phyloP scores from a whole-genome alignment of 331 rosid species.

The Pyrus hybrid region DNA sequence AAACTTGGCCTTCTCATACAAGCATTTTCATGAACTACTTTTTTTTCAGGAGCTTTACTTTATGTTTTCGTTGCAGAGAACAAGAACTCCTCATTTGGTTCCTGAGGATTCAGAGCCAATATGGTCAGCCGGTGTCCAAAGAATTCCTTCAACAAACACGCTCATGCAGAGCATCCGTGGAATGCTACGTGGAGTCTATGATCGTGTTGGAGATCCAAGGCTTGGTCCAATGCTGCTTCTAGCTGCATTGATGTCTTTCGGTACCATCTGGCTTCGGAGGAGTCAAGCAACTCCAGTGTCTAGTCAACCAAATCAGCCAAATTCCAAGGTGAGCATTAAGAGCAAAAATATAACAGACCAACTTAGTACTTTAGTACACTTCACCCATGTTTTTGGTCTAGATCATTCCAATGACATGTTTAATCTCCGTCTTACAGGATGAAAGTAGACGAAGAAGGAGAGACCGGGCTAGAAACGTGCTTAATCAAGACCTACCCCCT shows the following conservation, averaged over 20 bases:
- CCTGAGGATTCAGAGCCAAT: conserved; percentile 61
- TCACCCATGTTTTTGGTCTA: not conserved
- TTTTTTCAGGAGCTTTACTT: not conserved
- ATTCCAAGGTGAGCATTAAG: conserved; percentile 30
- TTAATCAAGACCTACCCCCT: conserved; percentile 25
- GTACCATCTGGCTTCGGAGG: conserved; percentile 63
- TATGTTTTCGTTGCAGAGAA: conserved; percentile 41
- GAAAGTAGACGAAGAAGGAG: conserved; percentile 29
- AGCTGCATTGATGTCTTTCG: conserved; percentile 66
- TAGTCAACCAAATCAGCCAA: conserved; percentile 31
- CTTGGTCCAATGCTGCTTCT: conserved; percentile 77
- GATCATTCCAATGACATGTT: not conserved
- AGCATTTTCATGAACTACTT: not conserved
- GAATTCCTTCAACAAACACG: conserved; percentile 27
- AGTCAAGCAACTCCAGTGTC: conserved; percentile 40
- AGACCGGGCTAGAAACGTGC: conserved; percentile 16
- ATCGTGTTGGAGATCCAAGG: conserved; percentile 62
- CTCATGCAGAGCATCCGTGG: conserved; percentile 36
- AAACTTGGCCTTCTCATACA: not conserved
- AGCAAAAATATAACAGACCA: not conserved
- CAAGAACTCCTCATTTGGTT: conserved; percentile 62
- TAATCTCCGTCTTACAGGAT: conserved; percentile 26
- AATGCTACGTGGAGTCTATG: conserved; percentile 32
- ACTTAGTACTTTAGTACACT: not conserved
- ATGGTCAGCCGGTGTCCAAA: conserved; percentile 49